These are phyloP conservation scores for Fulvia fulva DNA, from an alignment of 2,329 filamentous ascomycete species.

Conservation along the genomic window DNA sequence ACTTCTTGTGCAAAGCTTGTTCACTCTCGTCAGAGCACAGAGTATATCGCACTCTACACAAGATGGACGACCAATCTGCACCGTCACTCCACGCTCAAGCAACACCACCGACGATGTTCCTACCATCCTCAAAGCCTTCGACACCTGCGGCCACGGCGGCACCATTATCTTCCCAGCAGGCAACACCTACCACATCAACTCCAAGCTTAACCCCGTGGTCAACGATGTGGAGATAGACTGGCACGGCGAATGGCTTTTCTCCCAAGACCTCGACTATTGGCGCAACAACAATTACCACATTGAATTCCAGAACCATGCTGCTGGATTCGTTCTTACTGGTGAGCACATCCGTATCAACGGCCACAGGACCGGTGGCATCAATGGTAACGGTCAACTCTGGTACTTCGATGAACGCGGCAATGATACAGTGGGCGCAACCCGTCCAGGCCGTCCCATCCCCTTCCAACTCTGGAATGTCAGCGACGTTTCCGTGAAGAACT, in stretches of 20 bases:
- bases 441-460: conserved; percentile 53
- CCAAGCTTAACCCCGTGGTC: conserved; percentile 48
- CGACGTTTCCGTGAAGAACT: conserved; percentile 52
- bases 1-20: not conserved
- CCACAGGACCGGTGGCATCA: conserved; percentile 50
- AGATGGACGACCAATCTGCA: not conserved
- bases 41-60: not conserved
- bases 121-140: conserved; percentile 41
- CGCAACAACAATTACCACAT: conserved; percentile 50
- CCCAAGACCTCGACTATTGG: conserved; percentile 53
- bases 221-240: conserved; percentile 49
- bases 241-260: conserved; percentile 51
- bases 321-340: conserved; percentile 51
- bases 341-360: conserved; percentile 51
- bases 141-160: conserved; percentile 39
- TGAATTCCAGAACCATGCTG: conserved; percentile 54
- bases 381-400: conserved; percentile 54
- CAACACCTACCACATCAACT: conserved; percentile 50
- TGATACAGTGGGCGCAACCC: conserved; percentile 36
- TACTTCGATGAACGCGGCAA: conserved; percentile 44
- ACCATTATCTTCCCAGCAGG: conserved; percentile 50
- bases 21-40: not conserved
- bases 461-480: conserved; percentile 57
- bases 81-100: not conserved
- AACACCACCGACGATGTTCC: conserved; percentile 35